Evolutionary conservation across 1,284 basidiomycete genomes (phyloP).

Genomic region (Sporisorium iseilematis-ciliati): DNA sequence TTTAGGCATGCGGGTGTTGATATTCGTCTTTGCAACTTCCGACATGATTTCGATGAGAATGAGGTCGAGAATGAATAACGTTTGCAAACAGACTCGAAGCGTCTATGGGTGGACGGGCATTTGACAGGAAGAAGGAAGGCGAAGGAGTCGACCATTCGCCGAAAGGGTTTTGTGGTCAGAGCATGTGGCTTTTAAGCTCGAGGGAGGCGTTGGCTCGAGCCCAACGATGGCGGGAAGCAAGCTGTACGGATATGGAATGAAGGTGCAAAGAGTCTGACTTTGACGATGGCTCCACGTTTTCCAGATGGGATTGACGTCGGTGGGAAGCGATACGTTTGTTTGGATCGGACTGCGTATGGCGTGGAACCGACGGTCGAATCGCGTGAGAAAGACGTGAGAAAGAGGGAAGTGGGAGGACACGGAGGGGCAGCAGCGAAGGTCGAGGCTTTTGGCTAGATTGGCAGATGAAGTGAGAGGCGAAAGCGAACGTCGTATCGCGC

Average conservation of each 20-base stretch:
- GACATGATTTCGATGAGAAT: slow-evolving; percentile 22
- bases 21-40: slow-evolving; percentile 19
- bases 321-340: not conserved
- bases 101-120: not conserved
- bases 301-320: not conserved
- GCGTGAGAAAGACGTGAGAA: not conserved
- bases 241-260: not conserved
- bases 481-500: too few species aligned
- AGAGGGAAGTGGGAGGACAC: not conserved
- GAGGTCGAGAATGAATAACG: not conserved
- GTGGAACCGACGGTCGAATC: slow-evolving; percentile 1
- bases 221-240: not conserved
- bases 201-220: slow-evolving; percentile 1
- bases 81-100: not conserved
- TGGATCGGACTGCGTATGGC: not conserved
- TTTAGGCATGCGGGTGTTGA: slow-evolving; percentile 55
- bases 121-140: not conserved
- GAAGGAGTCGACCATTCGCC: slow-evolving; percentile 1
- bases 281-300: not conserved
- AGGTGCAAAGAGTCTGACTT: not conserved
- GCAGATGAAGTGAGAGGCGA: too few species aligned
- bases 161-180: not conserved
- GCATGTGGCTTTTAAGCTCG: slow-evolving; percentile 12
- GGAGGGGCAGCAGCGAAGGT: not conserved
- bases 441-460: too few species aligned